Conservation (phyloP, 2,329 filamentous ascomycete species). For the Grosmannia serpens region DNA sequence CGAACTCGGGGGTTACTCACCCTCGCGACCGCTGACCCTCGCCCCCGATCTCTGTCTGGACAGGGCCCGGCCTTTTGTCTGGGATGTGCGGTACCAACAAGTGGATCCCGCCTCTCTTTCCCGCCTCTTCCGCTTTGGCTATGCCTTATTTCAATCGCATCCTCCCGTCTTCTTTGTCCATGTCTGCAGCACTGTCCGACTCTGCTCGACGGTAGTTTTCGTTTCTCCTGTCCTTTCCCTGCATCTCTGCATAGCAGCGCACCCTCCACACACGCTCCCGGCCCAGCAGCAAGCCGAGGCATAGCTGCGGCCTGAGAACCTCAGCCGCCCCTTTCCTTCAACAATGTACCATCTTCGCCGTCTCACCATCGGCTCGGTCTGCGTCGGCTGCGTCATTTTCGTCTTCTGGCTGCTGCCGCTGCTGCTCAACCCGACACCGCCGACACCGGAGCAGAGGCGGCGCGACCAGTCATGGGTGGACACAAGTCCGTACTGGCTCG, state of each 20-base stretch:
- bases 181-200: no score
- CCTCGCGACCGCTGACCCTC: not conserved
- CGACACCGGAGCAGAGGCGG: conserved; percentile 45
- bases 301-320: not conserved
- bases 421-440: conserved; percentile 51
- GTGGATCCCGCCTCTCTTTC: not conserved
- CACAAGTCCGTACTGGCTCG: conserved; percentile 60
- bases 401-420: conserved; percentile 39
- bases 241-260: not conserved
- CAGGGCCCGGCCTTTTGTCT: not conserved
- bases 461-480: conserved; percentile 59
- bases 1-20: not conserved
- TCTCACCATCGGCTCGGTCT: conserved; percentile 23
- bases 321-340: not conserved
- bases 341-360: conserved; percentile 38
- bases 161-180: no score
- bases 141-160: not conserved
- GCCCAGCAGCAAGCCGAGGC: not conserved
- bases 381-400: conserved; percentile 28
- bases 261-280: not conserved
- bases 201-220: not conserved
- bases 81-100: no score
- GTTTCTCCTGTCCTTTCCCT: not conserved
- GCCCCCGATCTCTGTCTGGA: not conserved
- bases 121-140: not conserved